Conservation (phyloP, 2,329 filamentous ascomycete genomes). For the Ceratocystiopsis minuta region DNA sequence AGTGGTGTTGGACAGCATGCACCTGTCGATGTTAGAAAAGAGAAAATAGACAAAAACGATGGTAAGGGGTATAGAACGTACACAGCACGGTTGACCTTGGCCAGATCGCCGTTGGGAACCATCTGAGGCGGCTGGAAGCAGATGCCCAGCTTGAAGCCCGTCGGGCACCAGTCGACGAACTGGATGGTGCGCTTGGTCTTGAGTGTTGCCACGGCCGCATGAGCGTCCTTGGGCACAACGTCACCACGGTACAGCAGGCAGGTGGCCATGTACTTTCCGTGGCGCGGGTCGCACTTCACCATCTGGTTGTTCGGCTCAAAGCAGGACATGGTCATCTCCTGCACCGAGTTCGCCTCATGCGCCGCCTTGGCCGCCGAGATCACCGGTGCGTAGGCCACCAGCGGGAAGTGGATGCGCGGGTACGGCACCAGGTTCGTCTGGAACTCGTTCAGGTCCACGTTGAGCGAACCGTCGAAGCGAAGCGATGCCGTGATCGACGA, state of each 20-base stretch:
- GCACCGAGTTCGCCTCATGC: slow-evolving; percentile 94
- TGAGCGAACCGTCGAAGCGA: slow-evolving; percentile 54
- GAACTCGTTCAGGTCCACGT: slow-evolving; percentile 62
- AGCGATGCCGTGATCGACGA: slow-evolving; percentile 57
- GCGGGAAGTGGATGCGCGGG: slow-evolving; percentile 55
- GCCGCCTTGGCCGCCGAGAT: slow-evolving; percentile 68
- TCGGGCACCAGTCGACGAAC: slow-evolving; percentile 99
- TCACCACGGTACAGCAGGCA: slow-evolving; percentile 97
- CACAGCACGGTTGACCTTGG: slow-evolving; percentile 96
- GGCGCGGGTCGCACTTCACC: slow-evolving; percentile 97
- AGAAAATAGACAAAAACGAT: neutral
- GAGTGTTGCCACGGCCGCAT: slow-evolving; percentile 80
- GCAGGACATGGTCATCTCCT: slow-evolving; percentile 97
- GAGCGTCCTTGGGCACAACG: slow-evolving; percentile 89
- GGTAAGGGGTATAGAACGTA: slow-evolving; percentile 32
- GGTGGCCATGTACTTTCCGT: slow-evolving; percentile 99
- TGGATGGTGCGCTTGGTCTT: slow-evolving; percentile 99
- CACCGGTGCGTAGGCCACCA: slow-evolving; percentile 56
- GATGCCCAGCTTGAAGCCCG: slow-evolving; percentile 99
- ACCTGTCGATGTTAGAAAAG: slow-evolving; percentile 31
- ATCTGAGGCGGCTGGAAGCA: slow-evolving; percentile 91
- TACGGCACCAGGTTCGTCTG: slow-evolving; percentile 61
- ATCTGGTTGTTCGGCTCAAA: slow-evolving; percentile 99
- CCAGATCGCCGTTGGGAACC: slow-evolving; percentile 58
- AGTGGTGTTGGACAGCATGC: slow-evolving; percentile 85